A percentile compares a stretch with the other conserved stretches of the same genome.
phyloP scores from a whole-genome alignment of 2,329 filamentous ascomycete species.

The Mycocentrospora acerina region DNA sequence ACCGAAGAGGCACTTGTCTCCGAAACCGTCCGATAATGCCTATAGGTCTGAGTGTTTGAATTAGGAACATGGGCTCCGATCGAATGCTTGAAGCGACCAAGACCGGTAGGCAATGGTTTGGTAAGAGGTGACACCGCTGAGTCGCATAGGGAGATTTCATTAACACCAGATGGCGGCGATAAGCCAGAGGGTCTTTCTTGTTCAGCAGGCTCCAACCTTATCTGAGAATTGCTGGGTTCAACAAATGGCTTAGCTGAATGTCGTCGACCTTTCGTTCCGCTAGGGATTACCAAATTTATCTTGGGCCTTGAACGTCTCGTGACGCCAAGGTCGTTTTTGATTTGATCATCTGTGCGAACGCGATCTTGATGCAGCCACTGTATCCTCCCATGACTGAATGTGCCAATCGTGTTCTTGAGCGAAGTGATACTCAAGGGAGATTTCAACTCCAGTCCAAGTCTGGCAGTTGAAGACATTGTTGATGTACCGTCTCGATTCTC shows the following conservation, averaged over 20 bases:
- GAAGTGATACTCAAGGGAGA: constrained; percentile 23
- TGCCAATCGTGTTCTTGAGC: constrained; percentile 42
- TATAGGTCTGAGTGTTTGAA: constrained; percentile 5
- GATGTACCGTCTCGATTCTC: constrained; percentile 21
- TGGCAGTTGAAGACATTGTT: constrained; percentile 12
- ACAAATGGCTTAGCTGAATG: constrained; percentile 35
- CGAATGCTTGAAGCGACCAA: constrained; percentile 17
- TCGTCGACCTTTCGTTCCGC: constrained; percentile 29
- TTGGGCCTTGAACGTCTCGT: constrained; percentile 27
- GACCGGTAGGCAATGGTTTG: constrained; percentile 16
- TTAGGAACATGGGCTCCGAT: constrained; percentile 9
- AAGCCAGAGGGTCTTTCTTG: constrained; percentile 24
- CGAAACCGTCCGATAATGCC: constrained; percentile 13
- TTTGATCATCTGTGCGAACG: constrained; percentile 4
- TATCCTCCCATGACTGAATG: constrained; percentile 48
- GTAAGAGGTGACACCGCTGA: constrained; percentile 36
- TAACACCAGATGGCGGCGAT: constrained; percentile 35
- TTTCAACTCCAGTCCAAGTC: constrained; percentile 22
- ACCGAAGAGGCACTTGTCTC: constrained; percentile 37
- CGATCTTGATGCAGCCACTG: constrained; percentile 40
- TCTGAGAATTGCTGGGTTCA: constrained; percentile 20
- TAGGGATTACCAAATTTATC: constrained; percentile 43
- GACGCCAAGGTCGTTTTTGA: constrained; percentile 10
- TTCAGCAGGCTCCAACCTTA: constrained; percentile 22
- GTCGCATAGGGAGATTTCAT: constrained; percentile 21